Evolutionary conservation across 768 basidiomycete species (phyloP).

Genomic region (Boletus rex-veris): DNA sequence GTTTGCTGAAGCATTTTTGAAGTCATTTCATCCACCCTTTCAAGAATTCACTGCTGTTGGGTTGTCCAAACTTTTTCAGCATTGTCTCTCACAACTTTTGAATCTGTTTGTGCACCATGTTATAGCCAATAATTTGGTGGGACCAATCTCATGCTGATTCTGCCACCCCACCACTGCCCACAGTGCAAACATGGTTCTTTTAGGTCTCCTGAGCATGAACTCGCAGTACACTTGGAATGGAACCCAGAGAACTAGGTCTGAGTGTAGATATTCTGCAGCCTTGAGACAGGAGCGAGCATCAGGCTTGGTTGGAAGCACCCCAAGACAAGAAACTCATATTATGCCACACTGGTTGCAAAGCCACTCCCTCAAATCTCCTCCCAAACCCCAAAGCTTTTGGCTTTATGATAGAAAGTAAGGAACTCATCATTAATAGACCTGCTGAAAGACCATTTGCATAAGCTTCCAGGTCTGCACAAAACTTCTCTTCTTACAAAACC

Average conservation of each 20-base stretch:
- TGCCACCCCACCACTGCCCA: no score
- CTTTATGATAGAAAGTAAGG: background rate
- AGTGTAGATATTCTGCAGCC: conserved; percentile 2
- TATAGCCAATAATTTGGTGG: no score
- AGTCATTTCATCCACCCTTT: no score
- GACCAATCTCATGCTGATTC: no score
- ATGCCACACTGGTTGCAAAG: background rate
- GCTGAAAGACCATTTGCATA: background rate
- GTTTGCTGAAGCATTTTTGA: no score
- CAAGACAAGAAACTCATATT: background rate
- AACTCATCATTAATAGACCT: conserved; percentile 2
- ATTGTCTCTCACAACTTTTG: no score
- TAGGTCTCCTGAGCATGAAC: conserved; percentile 1
- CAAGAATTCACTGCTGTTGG: no score
- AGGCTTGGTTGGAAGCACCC: no score
- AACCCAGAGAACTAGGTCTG: conserved; percentile 5
- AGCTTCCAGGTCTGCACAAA: conserved; percentile 3
- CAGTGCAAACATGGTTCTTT: background rate
- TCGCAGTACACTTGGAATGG: background rate
- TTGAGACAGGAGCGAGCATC: no score
- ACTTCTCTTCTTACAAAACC: conserved; percentile 7
- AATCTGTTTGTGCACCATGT: no score
- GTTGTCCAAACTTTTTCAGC: no score
- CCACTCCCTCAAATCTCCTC: conserved; percentile 8
- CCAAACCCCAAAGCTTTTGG: background rate